These are phyloP conservation scores for Cystofilobasidium capitatum DNA, from an alignment of 768 basidiomycete species.

Conservation along the genomic window DNA sequence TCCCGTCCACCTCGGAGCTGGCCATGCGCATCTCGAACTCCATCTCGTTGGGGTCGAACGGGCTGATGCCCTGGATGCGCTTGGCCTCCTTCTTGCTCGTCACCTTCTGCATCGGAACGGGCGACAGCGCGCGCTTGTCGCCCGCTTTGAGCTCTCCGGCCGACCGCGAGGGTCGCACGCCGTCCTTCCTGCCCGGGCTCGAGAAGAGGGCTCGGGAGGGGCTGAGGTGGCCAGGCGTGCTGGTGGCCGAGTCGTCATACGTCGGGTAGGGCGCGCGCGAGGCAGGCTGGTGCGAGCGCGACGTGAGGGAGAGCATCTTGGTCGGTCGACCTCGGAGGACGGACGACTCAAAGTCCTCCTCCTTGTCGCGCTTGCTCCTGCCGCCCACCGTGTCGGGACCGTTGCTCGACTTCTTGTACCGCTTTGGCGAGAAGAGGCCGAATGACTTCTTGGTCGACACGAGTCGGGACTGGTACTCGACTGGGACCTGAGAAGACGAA, in stretches of 20 bases:
- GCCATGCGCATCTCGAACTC: constrained; percentile 19
- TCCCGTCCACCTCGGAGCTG: background rate
- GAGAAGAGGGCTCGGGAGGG: background rate
- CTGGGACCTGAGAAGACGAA: constrained; percentile 9
- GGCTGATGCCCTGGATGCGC: constrained; percentile 2
- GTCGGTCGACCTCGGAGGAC: constrained; percentile 13
- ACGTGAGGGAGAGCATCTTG: constrained; percentile 8
- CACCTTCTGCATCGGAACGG: background rate
- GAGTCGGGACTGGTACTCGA: constrained; percentile 23
- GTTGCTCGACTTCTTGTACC: constrained; percentile 12
- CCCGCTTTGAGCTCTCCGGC: background rate
- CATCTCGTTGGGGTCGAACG: constrained; percentile 8
- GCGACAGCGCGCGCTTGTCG: constrained; percentile 1
- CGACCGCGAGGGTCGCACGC: background rate
- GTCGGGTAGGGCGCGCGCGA: background rate
- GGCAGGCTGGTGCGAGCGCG: background rate
- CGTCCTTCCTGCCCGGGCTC: background rate
- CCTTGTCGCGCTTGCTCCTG: background rate
- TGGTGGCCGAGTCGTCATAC: background rate
- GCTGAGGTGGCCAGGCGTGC: background rate
- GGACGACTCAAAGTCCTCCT: constrained; percentile 16
- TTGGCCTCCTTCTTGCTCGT: constrained; percentile 17
- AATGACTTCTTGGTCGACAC: constrained; percentile 16
- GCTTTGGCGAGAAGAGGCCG: constrained; percentile 19
- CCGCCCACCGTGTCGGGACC: background rate